Percentiles rank a stretch among this genome's conserved stretches.
Conservation (phyloP, 2,329 filamentous ascomycete genomes). For the Fusarium solani-melongenae region DNA sequence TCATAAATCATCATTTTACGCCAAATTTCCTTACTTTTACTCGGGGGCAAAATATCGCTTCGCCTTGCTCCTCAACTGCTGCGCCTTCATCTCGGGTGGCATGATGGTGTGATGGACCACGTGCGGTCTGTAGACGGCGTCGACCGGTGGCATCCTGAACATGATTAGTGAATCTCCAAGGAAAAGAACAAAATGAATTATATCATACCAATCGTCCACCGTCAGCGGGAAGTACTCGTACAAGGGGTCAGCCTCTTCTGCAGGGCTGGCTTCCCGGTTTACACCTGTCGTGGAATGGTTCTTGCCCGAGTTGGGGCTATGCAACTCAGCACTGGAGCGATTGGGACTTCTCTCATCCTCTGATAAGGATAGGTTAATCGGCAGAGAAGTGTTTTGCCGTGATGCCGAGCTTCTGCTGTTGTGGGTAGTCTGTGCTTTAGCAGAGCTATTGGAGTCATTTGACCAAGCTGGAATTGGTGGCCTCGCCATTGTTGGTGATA, state of each 20-base stretch:
- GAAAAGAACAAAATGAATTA: conserved; percentile 5
- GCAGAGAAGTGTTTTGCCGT: conserved; percentile 48
- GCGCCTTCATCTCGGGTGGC: conserved; percentile 76
- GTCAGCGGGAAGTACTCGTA: conserved; percentile 97
- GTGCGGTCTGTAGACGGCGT: conserved; percentile 90
- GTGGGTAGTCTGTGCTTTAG: conserved; percentile 34
- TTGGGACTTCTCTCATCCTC: conserved; percentile 70
- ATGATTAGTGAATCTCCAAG: conserved; percentile 22
- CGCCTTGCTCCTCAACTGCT: conserved; percentile 71
- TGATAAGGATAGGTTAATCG: conserved; percentile 66
- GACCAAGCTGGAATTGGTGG: conserved; percentile 67
- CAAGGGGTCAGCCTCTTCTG: conserved; percentile 83
- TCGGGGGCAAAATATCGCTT: conserved; percentile 81
- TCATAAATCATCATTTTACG: conserved; percentile 39
- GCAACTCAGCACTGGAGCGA: conserved; percentile 60
- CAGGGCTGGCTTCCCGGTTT: conserved; percentile 66
- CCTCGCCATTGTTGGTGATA: conserved; percentile 62
- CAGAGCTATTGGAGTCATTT: conserved; percentile 45
- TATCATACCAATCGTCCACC: conserved; percentile 81
- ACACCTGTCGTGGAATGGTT: conserved; percentile 48
- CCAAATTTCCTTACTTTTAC: conserved; percentile 39
- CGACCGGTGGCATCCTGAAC: conserved; percentile 81
- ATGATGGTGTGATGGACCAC: conserved; percentile 89
- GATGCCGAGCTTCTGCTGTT: conserved; percentile 34
- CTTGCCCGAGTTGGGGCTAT: conserved; percentile 63